Base-by-base conservation (phyloP, 1,284 basidiomycete genomes). In the Blastosporella zonata region DNA sequence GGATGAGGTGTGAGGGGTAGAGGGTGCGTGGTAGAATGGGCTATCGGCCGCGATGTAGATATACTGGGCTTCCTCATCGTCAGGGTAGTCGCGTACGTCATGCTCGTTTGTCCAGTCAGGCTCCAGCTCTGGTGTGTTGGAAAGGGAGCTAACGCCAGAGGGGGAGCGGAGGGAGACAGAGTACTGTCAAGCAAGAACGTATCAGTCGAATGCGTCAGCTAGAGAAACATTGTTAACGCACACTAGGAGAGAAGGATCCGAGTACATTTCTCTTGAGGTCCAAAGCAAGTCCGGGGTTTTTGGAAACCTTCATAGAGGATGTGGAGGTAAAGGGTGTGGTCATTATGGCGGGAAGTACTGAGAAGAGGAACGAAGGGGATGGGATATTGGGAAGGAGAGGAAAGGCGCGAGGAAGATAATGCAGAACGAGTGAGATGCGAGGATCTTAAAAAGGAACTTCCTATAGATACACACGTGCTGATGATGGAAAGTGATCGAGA, bases 31-130 rank as follows among this genome's bases (percentile, higher is more conserved):
- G 54, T 62, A 67, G 54, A 67, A 70, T 17, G 63, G 58, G 49
- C 62, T 70, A 21, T 64, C 59, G 12, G 59, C 52, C 1, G 59
- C 53, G 37, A 71, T 67, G 49, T 61, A 59, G 29, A 70, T 55
- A 18, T 65, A 60, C 47, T 67, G 67, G 1, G 52, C 51, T 15
- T 63, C 65, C 21, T 62, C 64, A 27, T 65, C 60, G 20, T 65
- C 59, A 18, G 59, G 44, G 13, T 47, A 35, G 20, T 55, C 58
- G 10, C 50, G 27, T 20, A 43, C 31, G 8, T 55, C 52, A 29
- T 55, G 53, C 29, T 63, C 59, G n/a, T 40, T 49, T 15, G 65
- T 60, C 61, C 62, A 66, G 34, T 68, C 66, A 13, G 50, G 46
- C 38, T 56, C 56, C 38, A 57, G 33, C 27, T 38, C 43, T 43